Evolutionary conservation across 331 rosid species (phyloP), one percentile per base, ranked within the genome.

Genomic region (Telfairia occidentalis): DNA sequence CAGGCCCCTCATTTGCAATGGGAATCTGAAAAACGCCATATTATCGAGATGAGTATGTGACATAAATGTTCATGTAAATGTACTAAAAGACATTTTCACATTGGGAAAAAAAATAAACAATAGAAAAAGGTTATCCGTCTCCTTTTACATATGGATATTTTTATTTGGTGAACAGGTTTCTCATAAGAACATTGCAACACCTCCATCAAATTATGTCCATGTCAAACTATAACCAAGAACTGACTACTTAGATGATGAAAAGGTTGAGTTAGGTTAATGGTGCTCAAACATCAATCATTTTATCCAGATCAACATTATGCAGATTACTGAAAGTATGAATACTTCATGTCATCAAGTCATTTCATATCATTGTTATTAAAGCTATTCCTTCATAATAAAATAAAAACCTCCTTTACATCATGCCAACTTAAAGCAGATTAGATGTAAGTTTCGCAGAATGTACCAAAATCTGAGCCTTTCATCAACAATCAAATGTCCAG

Each of bases 1-100:
- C 85, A 42, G 84, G 86, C 76, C 83, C 92, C 76, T 76, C 81
- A 78, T 81, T 84, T 42, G 43, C 80, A 71, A 40, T 15, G 2
- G 46, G 54, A 45, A 63, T 81, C 97, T 95, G 90, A 73, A 50
- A 66, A 78, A 75, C 16, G n/a, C 9, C 60, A 71, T 48, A 71
- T 29, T 48, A 46, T 71, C n/a, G 10, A 46, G 43, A 46, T 71
- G n/a, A 48, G 60, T 29, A 45, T 71, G 23, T 15, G 46, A 28
- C 28, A 23, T 28, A 70, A 24, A 70, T 45, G 40, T 45, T 13
- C 9, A 7, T 49, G n/a, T 4, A 29, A 29, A 30, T 29, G 76
- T 18, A 69, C 74, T 43, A 42, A 13, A 21, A 40, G 35, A 67
- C 21, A 12, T 13, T 21, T 5, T 40, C 15, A n/a, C 69, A 60